Evolutionary conservation across 352 stramenopile genomes (phyloP).

Genomic region (Globisporangium rhizosaccharum): DNA sequence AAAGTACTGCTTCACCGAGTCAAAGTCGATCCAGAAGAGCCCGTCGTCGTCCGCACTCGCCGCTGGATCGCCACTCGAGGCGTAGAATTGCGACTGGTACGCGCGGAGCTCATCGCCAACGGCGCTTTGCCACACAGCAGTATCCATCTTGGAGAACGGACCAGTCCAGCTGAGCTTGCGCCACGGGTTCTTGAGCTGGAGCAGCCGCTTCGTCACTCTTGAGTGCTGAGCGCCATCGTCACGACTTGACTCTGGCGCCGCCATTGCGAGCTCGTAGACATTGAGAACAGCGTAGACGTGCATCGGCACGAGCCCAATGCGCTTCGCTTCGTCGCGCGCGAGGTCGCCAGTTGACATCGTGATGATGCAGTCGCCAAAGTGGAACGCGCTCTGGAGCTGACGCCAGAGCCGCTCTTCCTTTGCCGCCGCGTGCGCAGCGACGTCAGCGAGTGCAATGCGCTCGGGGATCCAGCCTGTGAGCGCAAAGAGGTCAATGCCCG

Average conservation of each 20-base stretch:
- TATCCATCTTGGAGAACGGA: constrained; percentile 72
- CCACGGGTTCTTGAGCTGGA: constrained; percentile 98
- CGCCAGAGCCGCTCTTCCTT: constrained; percentile 75
- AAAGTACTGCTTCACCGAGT: constrained; percentile 91
- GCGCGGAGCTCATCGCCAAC: constrained; percentile 53
- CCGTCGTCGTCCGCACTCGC: constrained; percentile 79
- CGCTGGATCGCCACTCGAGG: constrained; percentile 7
- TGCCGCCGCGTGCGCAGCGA: constrained; percentile 14
- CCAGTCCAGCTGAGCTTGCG: constrained; percentile 83
- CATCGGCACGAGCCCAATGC: constrained; percentile 91
- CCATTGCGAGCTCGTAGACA: constrained; percentile 70
- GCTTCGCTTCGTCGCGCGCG: constrained; percentile 50
- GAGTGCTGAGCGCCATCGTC: constrained; percentile 11
- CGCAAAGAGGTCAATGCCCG: constrained; percentile 96
- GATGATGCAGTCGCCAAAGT: constrained; percentile 96
- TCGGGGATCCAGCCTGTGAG: constrained; percentile 98
- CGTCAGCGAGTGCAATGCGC: constrained; percentile 64
- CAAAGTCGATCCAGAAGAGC: constrained; percentile 95
- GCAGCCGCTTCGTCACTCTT: constrained; percentile 44
- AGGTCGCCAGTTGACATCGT: constrained; percentile 93
- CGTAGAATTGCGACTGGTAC: constrained; percentile 55
- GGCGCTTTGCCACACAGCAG: constrained; percentile 38
- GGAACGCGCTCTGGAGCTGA: constrained; percentile 89
- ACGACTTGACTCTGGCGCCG: neutral
- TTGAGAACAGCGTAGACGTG: constrained; percentile 97